Evolutionary conservation across 176 grass and related monocot species (phyloP).

Genomic region (Elymus sibiricus): DNA sequence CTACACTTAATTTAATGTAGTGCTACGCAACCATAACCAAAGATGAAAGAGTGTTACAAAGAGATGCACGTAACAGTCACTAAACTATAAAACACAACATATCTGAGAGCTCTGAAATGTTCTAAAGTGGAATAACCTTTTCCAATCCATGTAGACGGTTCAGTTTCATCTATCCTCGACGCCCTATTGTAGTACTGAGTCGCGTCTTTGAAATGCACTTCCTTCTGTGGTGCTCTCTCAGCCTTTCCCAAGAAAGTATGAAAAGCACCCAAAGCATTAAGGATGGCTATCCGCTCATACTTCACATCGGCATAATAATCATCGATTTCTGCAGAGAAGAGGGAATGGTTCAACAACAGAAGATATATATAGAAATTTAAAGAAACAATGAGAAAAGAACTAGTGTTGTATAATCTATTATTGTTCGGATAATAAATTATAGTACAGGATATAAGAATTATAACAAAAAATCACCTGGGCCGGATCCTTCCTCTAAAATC

Average conservation of each 20-base stretch:
- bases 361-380: neutral
- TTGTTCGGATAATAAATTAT: neutral
- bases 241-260: slow-evolving; percentile 84
- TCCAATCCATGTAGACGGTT: slow-evolving; percentile 94
- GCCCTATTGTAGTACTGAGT: slow-evolving; percentile 94
- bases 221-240: slow-evolving; percentile 70
- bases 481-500: slow-evolving; percentile 95
- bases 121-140: slow-evolving; percentile 54
- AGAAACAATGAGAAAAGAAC: slow-evolving; percentile 6
- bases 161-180: slow-evolving; percentile 85
- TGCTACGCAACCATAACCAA: neutral
- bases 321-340: slow-evolving; percentile 72
- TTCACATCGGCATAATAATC: slow-evolving; percentile 98
- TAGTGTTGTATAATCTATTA: neutral
- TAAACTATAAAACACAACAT: slow-evolving; percentile 13
- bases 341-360: slow-evolving; percentile 14
- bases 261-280: slow-evolving; percentile 90
- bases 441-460: neutral
- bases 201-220: slow-evolving; percentile 74
- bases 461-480: slow-evolving; percentile 62
- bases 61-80: neutral
- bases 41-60: neutral
- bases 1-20: neutral
- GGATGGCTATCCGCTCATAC: slow-evolving; percentile 86
- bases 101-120: slow-evolving; percentile 14